Evolutionary conservation across 148 eudicot genomes (phyloP), one percentile per base, ranked within the genome.

Genomic region (Heliosperma pusillum): DNA sequence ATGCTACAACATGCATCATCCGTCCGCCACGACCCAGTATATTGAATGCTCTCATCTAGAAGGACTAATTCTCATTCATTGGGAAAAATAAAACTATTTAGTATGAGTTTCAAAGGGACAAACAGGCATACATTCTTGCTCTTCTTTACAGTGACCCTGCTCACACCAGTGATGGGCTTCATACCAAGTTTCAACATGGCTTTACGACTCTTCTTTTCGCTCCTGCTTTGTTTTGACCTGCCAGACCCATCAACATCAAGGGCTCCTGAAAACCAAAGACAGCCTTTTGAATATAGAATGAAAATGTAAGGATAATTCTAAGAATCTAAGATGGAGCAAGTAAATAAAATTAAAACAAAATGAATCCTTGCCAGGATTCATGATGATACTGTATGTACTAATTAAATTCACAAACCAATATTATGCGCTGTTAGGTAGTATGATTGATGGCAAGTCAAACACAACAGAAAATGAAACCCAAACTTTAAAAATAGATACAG

Each of bases 181-280:
- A 92, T 92, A 36, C 94, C 94, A 11, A 92, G 89, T 85, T 92
- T 92, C 71, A 92, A 68, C 94, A 92, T 92, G 29, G 94, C 97
- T 78, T 88, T 91, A 20, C 93, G 80, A 74, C 90, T 89, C 85
- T 91, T 91, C 84, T 91, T 91, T 72, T 91, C 97, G 77, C 93
- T 89, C 73, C 97, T 80, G 83, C 92, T 91, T 47, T 91, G 97
- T 85, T 89, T 91, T 27, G 90, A 88, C 81, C 89, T 83, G 66
- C 90, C 88, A 71, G 86, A 82, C 7, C 78, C 87, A 80, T 85
- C 90, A 27, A 82, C 88, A 74, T 77, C 85, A 30, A 65, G 82
- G 76, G 36, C 75, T 66, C 82, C 89, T 85, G 79, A 72, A 70
- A 66, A 62, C 52, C 52, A 80, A 66, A 15, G 16, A 22, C 42